Conservation (phyloP, 2,329 filamentous ascomycete species). For the Massarina eburnea region DNA sequence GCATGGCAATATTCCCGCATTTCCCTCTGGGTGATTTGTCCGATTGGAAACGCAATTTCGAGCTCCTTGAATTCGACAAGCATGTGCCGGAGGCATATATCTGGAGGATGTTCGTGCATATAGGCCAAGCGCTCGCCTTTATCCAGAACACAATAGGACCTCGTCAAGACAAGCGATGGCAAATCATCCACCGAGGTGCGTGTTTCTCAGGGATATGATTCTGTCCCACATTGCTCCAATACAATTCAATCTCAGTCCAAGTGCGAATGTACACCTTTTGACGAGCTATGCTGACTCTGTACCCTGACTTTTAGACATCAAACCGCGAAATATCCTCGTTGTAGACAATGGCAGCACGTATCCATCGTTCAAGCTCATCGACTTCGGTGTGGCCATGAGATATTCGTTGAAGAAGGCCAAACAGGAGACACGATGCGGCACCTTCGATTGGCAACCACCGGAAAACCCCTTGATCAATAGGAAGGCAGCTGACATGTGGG, state of each 20-base stretch:
- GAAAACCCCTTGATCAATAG: slow-evolving; percentile 32
- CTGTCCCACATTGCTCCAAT: too few species aligned
- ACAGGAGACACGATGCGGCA: slow-evolving; percentile 12
- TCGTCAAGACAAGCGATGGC: not conserved
- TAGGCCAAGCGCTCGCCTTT: slow-evolving; percentile 29
- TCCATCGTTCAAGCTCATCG: slow-evolving; percentile 29
- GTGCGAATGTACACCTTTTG: slow-evolving; percentile 20
- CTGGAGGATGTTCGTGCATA: slow-evolving; percentile 32
- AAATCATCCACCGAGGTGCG: slow-evolving; percentile 19
- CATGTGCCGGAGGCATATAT: slow-evolving; percentile 28
- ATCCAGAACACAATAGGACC: slow-evolving; percentile 22
- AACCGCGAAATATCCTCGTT: slow-evolving; percentile 33
- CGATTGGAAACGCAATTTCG: slow-evolving; percentile 18
- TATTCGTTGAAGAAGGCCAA: slow-evolving; percentile 5
- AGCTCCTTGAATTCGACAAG: slow-evolving; percentile 13
- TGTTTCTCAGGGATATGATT: too few species aligned
- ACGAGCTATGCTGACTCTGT: too few species aligned
- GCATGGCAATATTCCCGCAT: slow-evolving; percentile 21
- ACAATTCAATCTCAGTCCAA: too few species aligned
- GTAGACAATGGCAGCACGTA: slow-evolving; percentile 23
- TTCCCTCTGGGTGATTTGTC: slow-evolving; percentile 25
- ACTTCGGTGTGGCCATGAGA: slow-evolving; percentile 22
- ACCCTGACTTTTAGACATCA: too few species aligned
- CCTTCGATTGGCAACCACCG: slow-evolving; percentile 31
- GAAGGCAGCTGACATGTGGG: slow-evolving; percentile 32